A percentile compares a stretch with the other conserved stretches of the same genome.
phyloP scores from a whole-genome alignment of 345 rosid species.

The Pistacia vera region DNA sequence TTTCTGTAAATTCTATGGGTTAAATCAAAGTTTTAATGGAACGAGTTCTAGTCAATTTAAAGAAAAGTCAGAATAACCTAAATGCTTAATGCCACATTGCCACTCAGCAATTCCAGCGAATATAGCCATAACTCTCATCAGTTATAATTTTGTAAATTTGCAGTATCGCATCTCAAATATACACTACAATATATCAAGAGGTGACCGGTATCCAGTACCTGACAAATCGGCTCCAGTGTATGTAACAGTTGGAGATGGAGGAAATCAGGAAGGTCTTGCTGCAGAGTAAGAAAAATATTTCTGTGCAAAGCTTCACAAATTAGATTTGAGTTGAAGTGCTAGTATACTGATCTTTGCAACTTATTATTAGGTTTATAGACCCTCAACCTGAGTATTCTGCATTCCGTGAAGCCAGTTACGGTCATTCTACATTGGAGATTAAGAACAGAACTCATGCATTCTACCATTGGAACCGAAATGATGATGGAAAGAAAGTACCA shows the following conservation, averaged over 20 bases:
- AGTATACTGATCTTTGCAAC: neutral
- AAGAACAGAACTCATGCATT: conserved; percentile 53
- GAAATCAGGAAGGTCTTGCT: conserved; percentile 77
- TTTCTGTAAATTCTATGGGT: neutral
- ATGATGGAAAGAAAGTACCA: conserved; percentile 39
- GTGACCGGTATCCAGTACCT: conserved; percentile 42
- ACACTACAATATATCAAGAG: conserved; percentile 50
- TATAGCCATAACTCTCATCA: neutral
- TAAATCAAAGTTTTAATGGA: too few relatives aligned
- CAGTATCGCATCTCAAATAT: conserved; percentile 60
- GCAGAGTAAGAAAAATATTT: conserved; percentile 29
- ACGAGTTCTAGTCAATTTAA: neutral
- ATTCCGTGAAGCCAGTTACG: conserved; percentile 60
- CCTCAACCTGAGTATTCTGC: conserved; percentile 68
- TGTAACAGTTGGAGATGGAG: conserved; percentile 74
- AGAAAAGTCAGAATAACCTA: neutral
- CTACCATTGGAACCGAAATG: conserved; percentile 61
- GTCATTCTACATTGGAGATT: conserved; percentile 59
- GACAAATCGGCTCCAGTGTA: conserved; percentile 59
- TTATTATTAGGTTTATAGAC: conserved; percentile 33
- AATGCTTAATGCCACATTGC: too few relatives aligned
- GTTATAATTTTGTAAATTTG: neutral
- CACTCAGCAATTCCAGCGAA: too few relatives aligned
- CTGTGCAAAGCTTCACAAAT: neutral
- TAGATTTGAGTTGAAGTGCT: neutral